Evolutionary conservation across 129 eudicot species (phyloP), one percentile per base, ranked within the genome.

Genomic region (Heracleum sosnowskyi): DNA sequence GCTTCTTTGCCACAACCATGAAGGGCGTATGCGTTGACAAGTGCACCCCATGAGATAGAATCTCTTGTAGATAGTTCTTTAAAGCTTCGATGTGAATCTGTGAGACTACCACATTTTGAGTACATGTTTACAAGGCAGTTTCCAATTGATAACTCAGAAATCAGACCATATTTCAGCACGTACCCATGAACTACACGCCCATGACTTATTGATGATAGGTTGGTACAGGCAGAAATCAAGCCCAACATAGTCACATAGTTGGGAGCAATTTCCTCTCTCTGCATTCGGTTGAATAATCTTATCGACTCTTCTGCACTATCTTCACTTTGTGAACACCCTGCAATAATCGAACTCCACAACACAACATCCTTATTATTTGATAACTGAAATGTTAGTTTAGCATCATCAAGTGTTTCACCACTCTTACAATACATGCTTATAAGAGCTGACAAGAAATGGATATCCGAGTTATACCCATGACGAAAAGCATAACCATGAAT

Each of bases 401-500:
- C 86, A 75, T 60, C 51, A 79, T 20, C 41, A 76, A 85, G 76
- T 24, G 82, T 73, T 37, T 78, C 84, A 33, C 16, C 62, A 57
- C 69, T 80, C 66, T 83, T 84, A 49, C 85, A 86, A 69, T 89
- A 90, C 63, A 82, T 40, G n/a, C 86, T 84, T 74, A 92, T 28
- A 16, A 92, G 82, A 29, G 93, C 86, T 0, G 96, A 81, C 39
- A 83, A 83, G 42, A 92, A 41, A 16, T 55, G 79, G 46, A 83
- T 31, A 33, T 92, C 96, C 36, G 81, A 81, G 69, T 85, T 69
- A 69, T 83, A 86, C 42, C 90, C 91, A 62, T 78, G 88, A 17
- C 90, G 88, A 64, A 88, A 68, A 79, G 89, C 91, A 80, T 87
- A 88, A 77, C 84, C 91, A 72, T 88, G 96, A 80, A 92, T 79